A percentile compares a stretch with the other conserved stretches of the same genome.
Evolutionary conservation across 495 filamentous ascomycete genomes (phyloP).

Genomic region (Umbilicaria muhlenbergii): DNA sequence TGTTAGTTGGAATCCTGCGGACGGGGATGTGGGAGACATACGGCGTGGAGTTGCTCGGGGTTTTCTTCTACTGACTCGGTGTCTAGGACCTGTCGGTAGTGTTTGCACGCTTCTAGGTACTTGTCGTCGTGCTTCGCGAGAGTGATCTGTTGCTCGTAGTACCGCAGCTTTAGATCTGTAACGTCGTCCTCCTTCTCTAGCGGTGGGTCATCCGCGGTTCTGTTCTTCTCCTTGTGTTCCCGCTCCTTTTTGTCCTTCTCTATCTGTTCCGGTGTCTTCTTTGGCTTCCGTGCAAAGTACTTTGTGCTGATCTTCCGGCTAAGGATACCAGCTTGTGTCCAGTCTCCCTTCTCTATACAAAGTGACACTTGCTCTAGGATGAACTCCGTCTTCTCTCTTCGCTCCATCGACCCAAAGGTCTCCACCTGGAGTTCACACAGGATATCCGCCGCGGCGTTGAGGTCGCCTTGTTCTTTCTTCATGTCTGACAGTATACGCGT

Average conservation of each 20-base stretch:
- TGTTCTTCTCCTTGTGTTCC: slow-evolving; percentile 63
- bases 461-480: slow-evolving; percentile 86
- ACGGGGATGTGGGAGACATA: slow-evolving; percentile 27
- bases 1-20: not conserved
- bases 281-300: slow-evolving; percentile 77
- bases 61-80: slow-evolving; percentile 88
- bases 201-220: slow-evolving; percentile 52
- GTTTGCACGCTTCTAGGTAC: slow-evolving; percentile 92
- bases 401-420: slow-evolving; percentile 95
- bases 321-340: slow-evolving; percentile 87
- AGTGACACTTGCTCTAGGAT: slow-evolving; percentile 89
- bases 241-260: slow-evolving; percentile 79
- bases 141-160: slow-evolving; percentile 91
- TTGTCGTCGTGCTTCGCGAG: slow-evolving; percentile 92
- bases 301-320: slow-evolving; percentile 92
- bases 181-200: slow-evolving; percentile 75
- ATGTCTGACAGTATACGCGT: slow-evolving; percentile 91
- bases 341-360: slow-evolving; percentile 91
- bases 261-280: slow-evolving; percentile 71
- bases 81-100: slow-evolving; percentile 90
- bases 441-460: slow-evolving; percentile 77
- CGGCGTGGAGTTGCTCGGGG: slow-evolving; percentile 64
- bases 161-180: slow-evolving; percentile 87
- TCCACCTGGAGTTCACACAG: slow-evolving; percentile 97
- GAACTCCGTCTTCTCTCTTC: slow-evolving; percentile 95